Percentiles rank a stretch among this genome's conserved stretches.
Conservation (phyloP, 257 asterid genomes). For the Plantago major region DNA sequence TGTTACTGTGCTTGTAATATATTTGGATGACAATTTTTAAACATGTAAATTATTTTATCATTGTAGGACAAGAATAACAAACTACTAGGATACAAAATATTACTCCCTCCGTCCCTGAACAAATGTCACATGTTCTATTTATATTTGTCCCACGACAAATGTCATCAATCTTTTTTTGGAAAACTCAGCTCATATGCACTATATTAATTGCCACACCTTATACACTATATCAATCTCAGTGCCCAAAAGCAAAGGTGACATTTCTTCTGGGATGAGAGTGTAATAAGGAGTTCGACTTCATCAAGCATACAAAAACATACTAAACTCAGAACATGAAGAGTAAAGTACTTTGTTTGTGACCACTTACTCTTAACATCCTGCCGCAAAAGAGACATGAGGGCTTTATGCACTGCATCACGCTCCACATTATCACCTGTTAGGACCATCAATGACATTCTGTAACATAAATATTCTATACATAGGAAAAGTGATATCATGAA, state of each 20-base stretch:
- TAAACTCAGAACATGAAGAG: not conserved
- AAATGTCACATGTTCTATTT: no score
- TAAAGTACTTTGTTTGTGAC: not conserved
- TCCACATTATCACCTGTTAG: constrained; percentile 81
- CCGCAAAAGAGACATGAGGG: constrained; percentile 70
- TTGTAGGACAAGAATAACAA: no score
- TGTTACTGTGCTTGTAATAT: no score
- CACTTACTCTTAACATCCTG: constrained; percentile 92
- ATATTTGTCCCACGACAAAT: no score
- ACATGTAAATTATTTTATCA: no score
- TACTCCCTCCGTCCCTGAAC: no score
- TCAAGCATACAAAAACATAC: not conserved
- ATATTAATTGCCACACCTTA: no score
- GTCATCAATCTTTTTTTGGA: no score
- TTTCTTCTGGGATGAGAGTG: not conserved
- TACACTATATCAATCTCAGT: no score
- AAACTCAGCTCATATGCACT: no score
- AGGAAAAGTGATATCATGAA: not conserved
- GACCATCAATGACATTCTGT: constrained; percentile 13
- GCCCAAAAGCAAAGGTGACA: not conserved
- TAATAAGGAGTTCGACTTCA: not conserved
- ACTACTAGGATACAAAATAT: no score
- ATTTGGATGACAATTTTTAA: no score
- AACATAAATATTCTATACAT: not conserved
- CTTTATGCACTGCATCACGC: constrained; percentile 95